phyloP scores from a whole-genome alignment of 352 stramenopile genomes.

The Pythium chondricola region DNA sequence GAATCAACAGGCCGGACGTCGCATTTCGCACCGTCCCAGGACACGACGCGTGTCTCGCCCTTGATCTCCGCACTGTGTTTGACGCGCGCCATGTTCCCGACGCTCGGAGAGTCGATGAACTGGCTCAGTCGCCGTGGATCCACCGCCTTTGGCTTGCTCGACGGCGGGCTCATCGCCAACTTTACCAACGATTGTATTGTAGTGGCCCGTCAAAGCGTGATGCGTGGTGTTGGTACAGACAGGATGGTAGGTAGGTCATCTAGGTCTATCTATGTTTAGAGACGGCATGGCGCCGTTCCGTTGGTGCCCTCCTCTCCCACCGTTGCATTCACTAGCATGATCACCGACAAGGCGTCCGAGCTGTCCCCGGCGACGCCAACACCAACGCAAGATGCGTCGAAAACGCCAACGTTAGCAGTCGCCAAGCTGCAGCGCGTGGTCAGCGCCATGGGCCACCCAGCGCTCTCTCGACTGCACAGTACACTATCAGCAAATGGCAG shows the following conservation, averaged over 20 bases:
- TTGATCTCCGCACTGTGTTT: constrained; percentile 23
- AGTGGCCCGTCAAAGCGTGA: too few species aligned
- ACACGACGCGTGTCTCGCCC: constrained; percentile 29
- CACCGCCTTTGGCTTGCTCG: too few species aligned
- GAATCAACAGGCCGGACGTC: constrained; percentile 42
- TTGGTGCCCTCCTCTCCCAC: too few species aligned
- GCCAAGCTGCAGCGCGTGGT: constrained; percentile 8
- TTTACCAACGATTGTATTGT: too few species aligned
- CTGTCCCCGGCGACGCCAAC: constrained; percentile 1
- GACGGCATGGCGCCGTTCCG: too few species aligned
- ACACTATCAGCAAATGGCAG: too few species aligned
- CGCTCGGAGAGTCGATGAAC: constrained; percentile 49
- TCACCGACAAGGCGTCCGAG: constrained; percentile 1
- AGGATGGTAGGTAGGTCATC: too few species aligned
- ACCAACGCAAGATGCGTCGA: neutral
- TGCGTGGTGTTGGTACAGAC: too few species aligned
- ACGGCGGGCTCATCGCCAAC: too few species aligned
- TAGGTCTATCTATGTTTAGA: too few species aligned
- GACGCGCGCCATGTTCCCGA: constrained; percentile 25
- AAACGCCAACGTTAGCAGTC: neutral
- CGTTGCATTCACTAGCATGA: too few species aligned
- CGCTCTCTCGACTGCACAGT: neutral
- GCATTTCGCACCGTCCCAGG: constrained; percentile 58
- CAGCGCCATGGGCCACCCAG: neutral
- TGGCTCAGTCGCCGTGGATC: constrained; percentile 50